Conservation (phyloP, 768 basidiomycete species). For the Amanita polypyramis region DNA sequence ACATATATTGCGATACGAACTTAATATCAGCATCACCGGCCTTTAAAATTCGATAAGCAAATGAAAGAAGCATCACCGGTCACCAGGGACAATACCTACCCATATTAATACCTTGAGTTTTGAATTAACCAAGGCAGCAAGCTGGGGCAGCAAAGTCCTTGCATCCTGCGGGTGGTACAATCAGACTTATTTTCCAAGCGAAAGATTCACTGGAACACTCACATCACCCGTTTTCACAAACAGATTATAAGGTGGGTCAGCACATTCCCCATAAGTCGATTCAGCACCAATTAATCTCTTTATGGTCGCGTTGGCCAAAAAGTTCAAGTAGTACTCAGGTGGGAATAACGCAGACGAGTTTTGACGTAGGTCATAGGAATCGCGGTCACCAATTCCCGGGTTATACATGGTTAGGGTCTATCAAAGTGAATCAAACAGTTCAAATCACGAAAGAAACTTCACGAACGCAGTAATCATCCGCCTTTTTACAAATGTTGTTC, state of each 20-base stretch:
- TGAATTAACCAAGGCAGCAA: constrained; percentile 35
- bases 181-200: background rate
- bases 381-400: constrained; percentile 42
- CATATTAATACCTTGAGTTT: constrained; percentile 33
- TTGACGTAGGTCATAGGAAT: constrained; percentile 49
- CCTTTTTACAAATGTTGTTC: constrained; percentile 36
- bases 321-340: constrained; percentile 42
- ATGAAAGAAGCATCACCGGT: constrained; percentile 6
- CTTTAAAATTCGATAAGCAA: constrained; percentile 16
- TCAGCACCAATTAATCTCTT: constrained; percentile 43
- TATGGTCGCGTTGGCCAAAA: constrained; percentile 27
- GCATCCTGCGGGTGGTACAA: constrained; percentile 30
- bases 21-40: constrained; percentile 41
- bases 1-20: constrained; percentile 20
- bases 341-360: constrained; percentile 43
- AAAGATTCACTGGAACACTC: constrained; percentile 9
- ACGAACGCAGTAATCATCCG: constrained; percentile 48
- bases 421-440: constrained; percentile 1
- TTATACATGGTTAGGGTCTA: constrained; percentile 36
- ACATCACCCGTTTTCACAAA: constrained; percentile 51
- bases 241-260: constrained; percentile 27
- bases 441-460: background rate
- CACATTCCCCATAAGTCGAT: constrained; percentile 36
- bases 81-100: constrained; percentile 20
- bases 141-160: constrained; percentile 40